Evolutionary conservation across 2,329 filamentous ascomycete genomes (phyloP).

Genomic region (Teratosphaeria epicoccoides): DNA sequence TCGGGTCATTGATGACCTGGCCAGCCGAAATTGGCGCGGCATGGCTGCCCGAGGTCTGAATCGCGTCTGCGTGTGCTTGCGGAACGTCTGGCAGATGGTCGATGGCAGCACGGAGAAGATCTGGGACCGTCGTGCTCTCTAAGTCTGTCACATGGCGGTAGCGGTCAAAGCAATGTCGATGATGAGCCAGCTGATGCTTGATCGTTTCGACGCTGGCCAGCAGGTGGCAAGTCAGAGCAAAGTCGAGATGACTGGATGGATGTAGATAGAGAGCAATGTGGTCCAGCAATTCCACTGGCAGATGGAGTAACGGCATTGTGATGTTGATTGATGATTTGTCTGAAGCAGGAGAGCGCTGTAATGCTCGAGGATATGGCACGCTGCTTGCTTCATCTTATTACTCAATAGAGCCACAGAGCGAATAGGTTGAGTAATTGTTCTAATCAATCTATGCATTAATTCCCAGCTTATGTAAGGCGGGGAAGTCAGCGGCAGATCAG

Average conservation of each 20-base stretch:
- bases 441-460: too few relatives aligned
- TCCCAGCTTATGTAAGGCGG: too few relatives aligned
- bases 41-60: neutral
- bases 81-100: neutral
- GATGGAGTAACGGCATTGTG: neutral
- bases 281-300: neutral
- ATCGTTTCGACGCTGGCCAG: neutral
- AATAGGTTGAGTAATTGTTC: too few relatives aligned
- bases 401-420: too few relatives aligned
- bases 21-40: neutral
- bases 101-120: neutral
- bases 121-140: neutral
- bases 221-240: neutral
- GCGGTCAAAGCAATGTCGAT: neutral
- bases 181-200: neutral
- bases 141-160: neutral
- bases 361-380: too few relatives aligned
- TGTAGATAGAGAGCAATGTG: neutral
- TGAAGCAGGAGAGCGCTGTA: neutral
- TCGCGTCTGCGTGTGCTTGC: neutral
- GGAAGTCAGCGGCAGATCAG: too few relatives aligned
- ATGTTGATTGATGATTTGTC: neutral
- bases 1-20: neutral
- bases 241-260: neutral
- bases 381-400: too few relatives aligned